A percentile compares a stretch with the other conserved stretches of the same genome.
Evolutionary conservation across 1,284 basidiomycete genomes (phyloP).

Genomic region (Chiua sp.): DNA sequence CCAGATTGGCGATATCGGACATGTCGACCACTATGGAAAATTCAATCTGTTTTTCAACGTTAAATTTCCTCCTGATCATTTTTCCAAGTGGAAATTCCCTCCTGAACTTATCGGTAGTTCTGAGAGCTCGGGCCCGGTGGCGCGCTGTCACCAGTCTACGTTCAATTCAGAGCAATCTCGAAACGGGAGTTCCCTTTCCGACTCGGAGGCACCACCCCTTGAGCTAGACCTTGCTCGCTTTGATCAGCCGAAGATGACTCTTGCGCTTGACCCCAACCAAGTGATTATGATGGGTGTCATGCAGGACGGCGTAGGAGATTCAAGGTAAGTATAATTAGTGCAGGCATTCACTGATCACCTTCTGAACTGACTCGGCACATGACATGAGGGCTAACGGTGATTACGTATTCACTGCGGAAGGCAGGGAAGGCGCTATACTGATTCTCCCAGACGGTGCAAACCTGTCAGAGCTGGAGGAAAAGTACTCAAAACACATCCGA

Average conservation of each 20-base stretch:
- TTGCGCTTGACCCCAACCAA: background rate
- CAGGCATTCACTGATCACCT: too few relatives aligned
- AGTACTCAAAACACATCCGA: too few relatives aligned
- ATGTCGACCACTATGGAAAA: background rate
- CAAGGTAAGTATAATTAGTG: background rate
- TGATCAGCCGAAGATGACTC: background rate
- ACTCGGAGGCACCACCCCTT: too few relatives aligned
- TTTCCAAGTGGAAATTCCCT: too few relatives aligned
- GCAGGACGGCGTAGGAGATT: background rate
- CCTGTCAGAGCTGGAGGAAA: too few relatives aligned
- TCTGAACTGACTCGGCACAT: too few relatives aligned
- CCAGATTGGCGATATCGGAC: conserved; percentile 15
- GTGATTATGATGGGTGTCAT: background rate
- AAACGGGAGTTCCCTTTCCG: background rate
- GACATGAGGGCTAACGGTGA: too few relatives aligned
- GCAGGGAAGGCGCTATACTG: conserved; percentile 8
- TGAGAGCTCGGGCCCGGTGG: too few relatives aligned
- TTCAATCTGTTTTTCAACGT: conserved; percentile 13
- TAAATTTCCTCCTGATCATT: background rate
- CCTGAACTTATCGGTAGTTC: too few relatives aligned
- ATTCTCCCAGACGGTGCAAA: conserved; percentile 13
- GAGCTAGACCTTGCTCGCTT: background rate
- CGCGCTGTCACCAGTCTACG: too few relatives aligned
- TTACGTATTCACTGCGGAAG: background rate
- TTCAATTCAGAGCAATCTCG: background rate